Evolutionary conservation across 176 grass and related monocot species (phyloP).

Genomic region (Carex scoparia): DNA sequence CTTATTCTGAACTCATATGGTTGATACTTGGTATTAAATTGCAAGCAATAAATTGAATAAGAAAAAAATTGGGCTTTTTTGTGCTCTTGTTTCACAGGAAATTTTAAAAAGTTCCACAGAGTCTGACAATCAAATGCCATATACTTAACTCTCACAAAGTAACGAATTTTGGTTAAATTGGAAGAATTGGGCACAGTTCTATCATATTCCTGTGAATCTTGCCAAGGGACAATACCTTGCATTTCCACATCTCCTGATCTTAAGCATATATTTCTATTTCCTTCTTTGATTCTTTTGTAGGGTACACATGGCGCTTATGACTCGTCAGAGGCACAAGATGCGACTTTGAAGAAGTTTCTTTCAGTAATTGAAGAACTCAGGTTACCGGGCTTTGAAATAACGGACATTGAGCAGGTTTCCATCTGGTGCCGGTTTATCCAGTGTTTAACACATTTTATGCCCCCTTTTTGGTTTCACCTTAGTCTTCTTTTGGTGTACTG

Average conservation of each 20-base stretch:
- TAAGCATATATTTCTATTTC: neutral
- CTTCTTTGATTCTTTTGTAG: slow-evolving; percentile 25
- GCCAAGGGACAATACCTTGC: neutral
- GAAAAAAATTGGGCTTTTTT: neutral
- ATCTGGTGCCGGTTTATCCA: slow-evolving; percentile 21
- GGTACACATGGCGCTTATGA: slow-evolving; percentile 44
- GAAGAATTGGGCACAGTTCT: neutral
- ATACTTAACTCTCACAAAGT: neutral
- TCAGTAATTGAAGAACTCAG: slow-evolving; percentile 65
- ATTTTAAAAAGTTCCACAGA: neutral
- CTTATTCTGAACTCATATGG: neutral
- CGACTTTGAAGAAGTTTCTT: slow-evolving; percentile 78
- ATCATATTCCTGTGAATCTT: neutral
- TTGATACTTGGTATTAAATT: neutral
- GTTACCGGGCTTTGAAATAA: slow-evolving; percentile 62
- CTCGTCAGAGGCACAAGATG: slow-evolving; percentile 41
- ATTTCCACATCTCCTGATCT: slow-evolving; percentile 26
- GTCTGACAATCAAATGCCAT: neutral
- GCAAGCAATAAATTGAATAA: neutral
- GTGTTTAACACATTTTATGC: neutral
- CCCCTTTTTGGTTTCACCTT: neutral
- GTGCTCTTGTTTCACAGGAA: neutral
- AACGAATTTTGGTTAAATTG: neutral
- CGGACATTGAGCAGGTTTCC: slow-evolving; percentile 77
- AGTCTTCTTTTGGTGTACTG: neutral